These are phyloP conservation scores for Dovyalis caffra DNA, from an alignment of 345 rosid genomes.

Conservation along the genomic window DNA sequence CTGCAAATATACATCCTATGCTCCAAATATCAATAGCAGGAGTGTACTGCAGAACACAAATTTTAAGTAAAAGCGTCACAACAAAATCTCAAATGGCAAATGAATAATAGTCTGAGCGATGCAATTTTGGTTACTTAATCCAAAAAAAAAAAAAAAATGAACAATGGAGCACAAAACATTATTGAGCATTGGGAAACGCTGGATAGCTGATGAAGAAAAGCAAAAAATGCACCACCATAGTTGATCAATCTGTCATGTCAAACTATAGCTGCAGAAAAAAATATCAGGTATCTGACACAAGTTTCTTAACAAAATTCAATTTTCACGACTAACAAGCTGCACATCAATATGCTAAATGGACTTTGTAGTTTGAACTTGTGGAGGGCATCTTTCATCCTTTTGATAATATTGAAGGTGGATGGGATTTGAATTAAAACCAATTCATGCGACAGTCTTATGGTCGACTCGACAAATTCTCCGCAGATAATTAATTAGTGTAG, in stretches of 20 bases:
- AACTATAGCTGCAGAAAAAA: not conserved
- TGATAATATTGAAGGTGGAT: not conserved
- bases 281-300: not conserved
- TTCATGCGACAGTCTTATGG: not conserved
- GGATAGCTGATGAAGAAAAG: not conserved
- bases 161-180: not conserved
- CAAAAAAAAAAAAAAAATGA: not conserved
- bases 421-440: not conserved
- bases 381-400: not conserved
- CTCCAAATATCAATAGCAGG: constrained; percentile 99
- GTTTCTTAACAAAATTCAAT: not conserved
- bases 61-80: constrained; percentile 5
- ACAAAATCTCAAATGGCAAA: constrained; percentile 1
- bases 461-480: not conserved
- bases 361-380: not conserved
- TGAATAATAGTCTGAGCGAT: not conserved
- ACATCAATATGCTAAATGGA: not conserved
- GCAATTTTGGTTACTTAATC: not conserved
- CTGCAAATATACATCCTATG: constrained; percentile 97
- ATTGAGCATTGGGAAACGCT: not conserved
- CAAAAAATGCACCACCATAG: not conserved
- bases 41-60: constrained; percentile 70
- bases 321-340: not conserved
- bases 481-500: not conserved
- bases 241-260: constrained; percentile 5